phyloP scores from a whole-genome alignment of 768 basidiomycete species.

The Multifurca ochricompacta region DNA sequence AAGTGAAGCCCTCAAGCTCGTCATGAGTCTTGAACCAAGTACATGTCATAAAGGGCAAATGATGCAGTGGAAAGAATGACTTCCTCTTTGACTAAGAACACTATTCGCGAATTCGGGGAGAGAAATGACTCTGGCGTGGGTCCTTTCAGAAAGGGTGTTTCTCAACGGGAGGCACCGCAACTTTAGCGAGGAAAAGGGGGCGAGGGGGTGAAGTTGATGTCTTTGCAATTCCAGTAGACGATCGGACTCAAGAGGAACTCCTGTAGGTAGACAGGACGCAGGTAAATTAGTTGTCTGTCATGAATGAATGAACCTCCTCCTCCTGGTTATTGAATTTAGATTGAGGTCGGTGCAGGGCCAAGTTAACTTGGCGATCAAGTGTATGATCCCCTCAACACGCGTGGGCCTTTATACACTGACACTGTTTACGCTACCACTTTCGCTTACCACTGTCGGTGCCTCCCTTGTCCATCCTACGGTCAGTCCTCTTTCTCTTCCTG shows the following conservation, averaged over 20 bases:
- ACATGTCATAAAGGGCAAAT: not conserved
- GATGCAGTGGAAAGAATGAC: not conserved
- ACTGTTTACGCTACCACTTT: not conserved
- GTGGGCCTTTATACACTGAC: too few species aligned
- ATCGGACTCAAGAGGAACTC: too few species aligned
- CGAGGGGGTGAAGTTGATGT: too few species aligned
- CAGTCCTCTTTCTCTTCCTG: not conserved
- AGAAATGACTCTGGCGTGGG: not conserved
- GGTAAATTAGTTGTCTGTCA: not conserved
- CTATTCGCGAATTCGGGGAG: not conserved
- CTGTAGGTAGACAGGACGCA: not conserved
- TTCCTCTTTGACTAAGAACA: constrained; percentile 1
- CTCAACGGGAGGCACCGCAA: not conserved
- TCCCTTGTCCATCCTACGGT: not conserved
- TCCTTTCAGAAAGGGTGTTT: not conserved
- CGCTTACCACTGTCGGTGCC: not conserved
- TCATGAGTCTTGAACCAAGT: too few species aligned
- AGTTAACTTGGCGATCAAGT: too few species aligned
- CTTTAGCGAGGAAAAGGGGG: not conserved
- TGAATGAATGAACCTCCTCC: too few species aligned
- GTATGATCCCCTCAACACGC: too few species aligned
- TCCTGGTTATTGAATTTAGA: too few species aligned
- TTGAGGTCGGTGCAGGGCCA: too few species aligned
- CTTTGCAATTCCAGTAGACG: not conserved
- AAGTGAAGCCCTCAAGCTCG: too few species aligned